Evolutionary conservation across 2,329 filamentous ascomycete species (phyloP).

Genomic region (Epichloe hybrida): DNA sequence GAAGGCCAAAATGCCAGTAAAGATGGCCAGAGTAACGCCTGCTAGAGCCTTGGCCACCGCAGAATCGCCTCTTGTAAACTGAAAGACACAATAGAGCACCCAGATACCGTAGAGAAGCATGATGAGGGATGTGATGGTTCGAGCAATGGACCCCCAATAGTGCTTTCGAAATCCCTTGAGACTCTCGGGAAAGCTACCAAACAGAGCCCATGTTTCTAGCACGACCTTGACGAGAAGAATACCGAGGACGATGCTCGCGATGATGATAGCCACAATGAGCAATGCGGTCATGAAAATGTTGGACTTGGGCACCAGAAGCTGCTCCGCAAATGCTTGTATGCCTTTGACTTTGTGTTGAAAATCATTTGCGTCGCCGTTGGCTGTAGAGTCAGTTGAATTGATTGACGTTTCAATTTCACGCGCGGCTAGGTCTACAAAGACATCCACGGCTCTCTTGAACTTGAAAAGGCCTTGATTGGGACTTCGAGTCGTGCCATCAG

Average conservation of each 20-base stretch:
- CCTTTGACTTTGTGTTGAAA: slow-evolving; percentile 49
- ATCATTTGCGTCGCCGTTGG: slow-evolving; percentile 11
- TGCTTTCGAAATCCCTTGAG: slow-evolving; percentile 81
- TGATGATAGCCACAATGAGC: slow-evolving; percentile 73
- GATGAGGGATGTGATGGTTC: slow-evolving; percentile 80
- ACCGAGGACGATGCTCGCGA: slow-evolving; percentile 70
- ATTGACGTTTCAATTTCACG: slow-evolving; percentile 38
- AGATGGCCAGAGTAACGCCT: slow-evolving; percentile 63
- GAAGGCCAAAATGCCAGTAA: slow-evolving; percentile 68
- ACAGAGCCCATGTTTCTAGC: slow-evolving; percentile 83
- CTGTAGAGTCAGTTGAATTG: slow-evolving; percentile 21
- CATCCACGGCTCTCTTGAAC: slow-evolving; percentile 40
- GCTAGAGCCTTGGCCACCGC: slow-evolving; percentile 84
- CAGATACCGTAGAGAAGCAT: slow-evolving; percentile 87
- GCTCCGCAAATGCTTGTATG: slow-evolving; percentile 70
- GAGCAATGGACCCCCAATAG: slow-evolving; percentile 87
- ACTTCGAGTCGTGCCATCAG: slow-evolving; percentile 41
- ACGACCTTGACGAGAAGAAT: slow-evolving; percentile 86
- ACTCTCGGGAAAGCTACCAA: slow-evolving; percentile 68
- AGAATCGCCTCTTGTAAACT: slow-evolving; percentile 86
- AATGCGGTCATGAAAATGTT: slow-evolving; percentile 96
- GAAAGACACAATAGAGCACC: slow-evolving; percentile 92
- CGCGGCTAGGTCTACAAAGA: slow-evolving; percentile 34
- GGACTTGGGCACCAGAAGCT: slow-evolving; percentile 70
- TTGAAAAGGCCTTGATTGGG: slow-evolving; percentile 25